Evolutionary conservation across 106 monocot species (phyloP).

Genomic region (Agapanthus africanus): DNA sequence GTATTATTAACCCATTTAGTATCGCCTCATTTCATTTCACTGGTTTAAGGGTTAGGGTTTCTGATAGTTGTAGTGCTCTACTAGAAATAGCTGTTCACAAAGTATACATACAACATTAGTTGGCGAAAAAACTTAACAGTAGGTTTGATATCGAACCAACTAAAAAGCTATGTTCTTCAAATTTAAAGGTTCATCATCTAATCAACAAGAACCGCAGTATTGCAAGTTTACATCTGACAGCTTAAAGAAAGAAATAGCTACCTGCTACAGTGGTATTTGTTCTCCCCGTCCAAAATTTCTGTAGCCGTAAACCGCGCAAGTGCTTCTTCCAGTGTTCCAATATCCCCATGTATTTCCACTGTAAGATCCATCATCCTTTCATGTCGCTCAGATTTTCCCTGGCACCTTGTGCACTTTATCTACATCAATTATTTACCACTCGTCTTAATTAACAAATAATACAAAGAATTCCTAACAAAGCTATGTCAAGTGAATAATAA

Average conservation of each 20-base stretch:
- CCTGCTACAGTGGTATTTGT: constrained; percentile 66
- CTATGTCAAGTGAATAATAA: background rate
- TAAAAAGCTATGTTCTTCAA: no score
- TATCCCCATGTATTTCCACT: constrained; percentile 81
- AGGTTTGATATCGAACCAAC: no score
- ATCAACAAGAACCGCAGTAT: no score
- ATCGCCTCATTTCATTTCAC: no score
- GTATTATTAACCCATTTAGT: background rate
- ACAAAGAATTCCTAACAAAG: background rate
- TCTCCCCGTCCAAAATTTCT: constrained; percentile 76
- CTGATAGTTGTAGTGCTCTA: no score
- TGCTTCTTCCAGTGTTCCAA: constrained; percentile 71
- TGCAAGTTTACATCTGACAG: background rate
- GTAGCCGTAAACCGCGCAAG: constrained; percentile 55
- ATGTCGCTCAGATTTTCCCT: constrained; percentile 48
- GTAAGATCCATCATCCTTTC: constrained; percentile 94
- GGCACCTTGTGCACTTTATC: constrained; percentile 81
- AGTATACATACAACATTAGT: no score
- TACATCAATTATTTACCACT: constrained; percentile 20
- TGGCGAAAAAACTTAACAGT: no score
- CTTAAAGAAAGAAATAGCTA: background rate
- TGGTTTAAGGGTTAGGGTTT: no score
- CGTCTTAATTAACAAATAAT: background rate
- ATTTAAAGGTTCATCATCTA: background rate
- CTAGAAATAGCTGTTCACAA: background rate